phyloP scores from a whole-genome alignment of 2,329 filamentous ascomycete species.

The Fusarium sp. region DNA sequence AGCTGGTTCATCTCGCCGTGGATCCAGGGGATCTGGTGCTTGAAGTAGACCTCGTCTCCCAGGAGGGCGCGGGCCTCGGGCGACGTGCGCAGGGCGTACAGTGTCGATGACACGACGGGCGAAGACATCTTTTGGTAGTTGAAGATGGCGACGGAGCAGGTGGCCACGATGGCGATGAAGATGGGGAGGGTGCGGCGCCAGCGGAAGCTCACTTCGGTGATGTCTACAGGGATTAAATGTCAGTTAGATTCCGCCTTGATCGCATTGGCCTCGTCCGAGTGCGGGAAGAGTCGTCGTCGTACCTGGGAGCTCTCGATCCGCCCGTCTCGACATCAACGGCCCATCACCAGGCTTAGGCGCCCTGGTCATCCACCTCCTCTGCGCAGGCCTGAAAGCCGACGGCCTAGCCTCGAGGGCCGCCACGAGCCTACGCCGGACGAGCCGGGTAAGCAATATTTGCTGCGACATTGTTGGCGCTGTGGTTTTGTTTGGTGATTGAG shows the following conservation, averaged over 20 bases:
- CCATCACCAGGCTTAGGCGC: slow-evolving; percentile 67
- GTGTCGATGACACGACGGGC: slow-evolving; percentile 81
- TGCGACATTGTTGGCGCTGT: slow-evolving; percentile 32
- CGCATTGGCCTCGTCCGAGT: slow-evolving; percentile 6
- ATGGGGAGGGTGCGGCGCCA: slow-evolving; percentile 80
- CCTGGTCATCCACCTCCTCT: slow-evolving; percentile 60
- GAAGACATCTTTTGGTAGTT: slow-evolving; percentile 98
- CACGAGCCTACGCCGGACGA: slow-evolving; percentile 40
- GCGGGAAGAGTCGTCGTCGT: slow-evolving; percentile 13
- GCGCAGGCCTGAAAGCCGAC: slow-evolving; percentile 35
- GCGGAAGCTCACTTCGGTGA: slow-evolving; percentile 58
- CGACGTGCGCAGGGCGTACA: slow-evolving; percentile 90
- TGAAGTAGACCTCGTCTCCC: slow-evolving; percentile 87
- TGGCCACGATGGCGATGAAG: slow-evolving; percentile 75
- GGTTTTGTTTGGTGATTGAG: not conserved
- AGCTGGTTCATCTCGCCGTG: slow-evolving; percentile 90
- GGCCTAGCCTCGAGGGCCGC: slow-evolving; percentile 37
- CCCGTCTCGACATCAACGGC: slow-evolving; percentile 69
- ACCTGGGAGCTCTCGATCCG: slow-evolving; percentile 73
- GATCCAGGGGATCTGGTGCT: slow-evolving; percentile 81
- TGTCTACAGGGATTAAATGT: slow-evolving; percentile 43
- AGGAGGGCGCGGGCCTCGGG: slow-evolving; percentile 75
- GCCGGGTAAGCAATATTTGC: slow-evolving; percentile 40
- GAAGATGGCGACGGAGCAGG: slow-evolving; percentile 86
- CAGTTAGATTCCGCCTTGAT: not conserved